Base-by-base conservation (phyloP, 1,284 basidiomycete species). In the Ustilago vetiveriae region DNA sequence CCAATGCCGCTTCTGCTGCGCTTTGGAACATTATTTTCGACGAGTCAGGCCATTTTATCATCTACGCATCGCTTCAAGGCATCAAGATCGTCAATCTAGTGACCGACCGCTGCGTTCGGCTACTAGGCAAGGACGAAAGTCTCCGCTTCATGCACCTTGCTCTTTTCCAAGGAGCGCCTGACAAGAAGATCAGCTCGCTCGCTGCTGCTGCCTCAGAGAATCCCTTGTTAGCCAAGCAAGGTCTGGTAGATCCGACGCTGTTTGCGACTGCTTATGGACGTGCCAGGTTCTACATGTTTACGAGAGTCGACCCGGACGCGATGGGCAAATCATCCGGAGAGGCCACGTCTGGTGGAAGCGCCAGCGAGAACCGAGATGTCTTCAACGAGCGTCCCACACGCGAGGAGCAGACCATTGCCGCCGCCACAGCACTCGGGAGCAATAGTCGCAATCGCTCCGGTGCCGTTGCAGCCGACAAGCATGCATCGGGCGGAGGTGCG, bases 321-420 rank as follows among this genome's bases (percentile, higher is more conserved):
- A 88, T 87, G 30, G 49, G 53, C 19, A 60, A 52, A 27, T 33
- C 39, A 10, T 39, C 45, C 8, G 48, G 39, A 10, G 48, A 43
- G 14, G 62, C 14, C 17, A 92, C 90, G 82, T 88, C 88, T 2
- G 90, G 89, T 23, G 94, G 89, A 21, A 94, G 88, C 21, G 94
- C 59, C 5, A 42, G 48, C 37, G 59, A 52, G 38, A 51, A 98
- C 71, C 89, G 96, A 43, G 96, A 99, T 75, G 90, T 99, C 55
- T 98, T 98, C 88, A 99, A 99, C 83, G 96, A 99, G 83, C 88
- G 91, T 47, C 96, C 96, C 1, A 98, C 95, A 1, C 88, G 93
- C 51, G 96, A 98, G 81, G 96, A 98, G 80, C 92, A 93, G 81
- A 90, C 89, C n/a, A 88, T 94, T 44, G 92, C 93, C 1, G 84